Percentiles rank a stretch among this genome's conserved stretches.
Evolutionary conservation across 805 yeast species (phyloP).

Genomic region (Cyberlindnera subsufficiens): DNA sequence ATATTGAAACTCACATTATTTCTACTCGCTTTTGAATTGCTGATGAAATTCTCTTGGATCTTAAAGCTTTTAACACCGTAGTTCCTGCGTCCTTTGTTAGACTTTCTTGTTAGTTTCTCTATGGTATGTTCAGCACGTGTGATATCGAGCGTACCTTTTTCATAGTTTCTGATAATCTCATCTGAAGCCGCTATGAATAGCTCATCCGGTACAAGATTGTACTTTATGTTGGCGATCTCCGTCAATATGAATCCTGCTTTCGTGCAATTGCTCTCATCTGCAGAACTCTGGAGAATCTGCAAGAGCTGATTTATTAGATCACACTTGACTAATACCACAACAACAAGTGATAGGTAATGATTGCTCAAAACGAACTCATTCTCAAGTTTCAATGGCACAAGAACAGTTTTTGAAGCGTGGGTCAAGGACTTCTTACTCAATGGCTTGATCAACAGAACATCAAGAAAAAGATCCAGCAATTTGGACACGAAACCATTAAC

Average conservation of each 20-base stretch:
- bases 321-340: slow-evolving; percentile 49
- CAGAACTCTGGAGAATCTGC: slow-evolving; percentile 33
- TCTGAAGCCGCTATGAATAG: slow-evolving; percentile 27
- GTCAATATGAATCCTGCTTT: slow-evolving; percentile 63
- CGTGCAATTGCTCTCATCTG: slow-evolving; percentile 39
- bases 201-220: slow-evolving; percentile 47
- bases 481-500: slow-evolving; percentile 51
- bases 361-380: slow-evolving; percentile 41
- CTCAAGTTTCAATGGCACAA: slow-evolving; percentile 29
- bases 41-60: slow-evolving; percentile 18
- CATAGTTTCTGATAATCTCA: slow-evolving; percentile 26
- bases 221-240: slow-evolving; percentile 51
- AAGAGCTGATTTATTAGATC: slow-evolving; percentile 46
- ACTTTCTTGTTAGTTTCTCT: slow-evolving; percentile 36
- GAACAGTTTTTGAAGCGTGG: slow-evolving; percentile 12
- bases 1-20: slow-evolving; percentile 6
- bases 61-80: slow-evolving; percentile 27
- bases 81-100: slow-evolving; percentile 33
- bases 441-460: slow-evolving; percentile 54
- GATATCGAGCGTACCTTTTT: not conserved
- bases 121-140: slow-evolving; percentile 38
- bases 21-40: slow-evolving; percentile 15
- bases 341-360: slow-evolving; percentile 62
- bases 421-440: slow-evolving; percentile 28
- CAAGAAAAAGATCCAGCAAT: slow-evolving; percentile 66